Evolutionary conservation across 1,139 yeast species (phyloP), one percentile per base, ranked within the genome.

Genomic region (Debaryomycetaceae sp.): DNA sequence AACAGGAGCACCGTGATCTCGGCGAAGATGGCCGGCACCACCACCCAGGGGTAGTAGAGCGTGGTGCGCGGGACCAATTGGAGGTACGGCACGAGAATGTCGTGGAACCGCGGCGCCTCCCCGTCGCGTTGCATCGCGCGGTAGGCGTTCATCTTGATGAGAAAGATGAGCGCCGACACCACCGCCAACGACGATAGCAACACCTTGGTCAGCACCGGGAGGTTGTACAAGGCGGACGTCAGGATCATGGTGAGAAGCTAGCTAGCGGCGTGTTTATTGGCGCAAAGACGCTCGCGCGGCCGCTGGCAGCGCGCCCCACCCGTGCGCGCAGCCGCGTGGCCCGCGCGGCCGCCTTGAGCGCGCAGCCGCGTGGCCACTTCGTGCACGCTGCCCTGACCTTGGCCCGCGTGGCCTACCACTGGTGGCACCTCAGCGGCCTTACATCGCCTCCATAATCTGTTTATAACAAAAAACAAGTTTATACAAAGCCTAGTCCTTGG

Each of bases 21-120:
- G 2, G 85, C 78, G 52, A 84, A 83, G 12, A 84, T 70, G 0
- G 93, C 68, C 2, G 84, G 72, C 20, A 78, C 46, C n/a, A 85
- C 44, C 1, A 84, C 84, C 89, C 94, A 83, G 4, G 95, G 95
- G 40, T 75, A 70, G 35, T 58, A 58, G 3, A 80, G 48, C 0
- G 83, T 71, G 32, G 67, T 61, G 15, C 69, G 59, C 3, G 96
- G 95, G 4, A 85, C 73, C 51, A 85, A 61, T 51, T 84, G 89
- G 34, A 86, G 47, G 34, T 69, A 64, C 1, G 95, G 85, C 3
- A 79, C 69, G 19, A 58, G 50, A 27, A 79, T 61, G 31, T 65
- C 61, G 31, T 57, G 58, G 36, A 66, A 60, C 18, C 31, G 36
- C 4, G 45, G 11, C 12, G 20, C 25, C 5, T 24, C 41, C 73